Base-by-base conservation (phyloP, 495 filamentous ascomycete species). In the Penicillium egyptiacum region DNA sequence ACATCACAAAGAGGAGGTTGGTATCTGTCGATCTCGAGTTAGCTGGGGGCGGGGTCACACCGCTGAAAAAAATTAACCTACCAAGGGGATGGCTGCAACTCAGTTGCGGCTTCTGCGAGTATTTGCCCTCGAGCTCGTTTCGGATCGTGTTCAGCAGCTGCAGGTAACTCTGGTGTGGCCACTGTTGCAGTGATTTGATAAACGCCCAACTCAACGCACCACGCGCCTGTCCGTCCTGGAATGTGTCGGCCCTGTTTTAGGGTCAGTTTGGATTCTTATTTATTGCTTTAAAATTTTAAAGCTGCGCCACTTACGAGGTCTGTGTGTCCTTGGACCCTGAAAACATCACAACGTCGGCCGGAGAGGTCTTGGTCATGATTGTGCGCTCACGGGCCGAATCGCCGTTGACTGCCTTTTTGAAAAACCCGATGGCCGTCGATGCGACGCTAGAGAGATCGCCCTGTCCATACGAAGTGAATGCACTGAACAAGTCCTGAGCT, bases 121-220 rank as follows among this genome's bases (percentile, higher is more conserved):
- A 98, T 70, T 92, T 93, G 20, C 84, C 88, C 56, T 90, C 83
- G 56, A 98, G 79, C 72, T 97, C 95, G 55, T 93, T 87, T 10
- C 94, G 88, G 69, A 98, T 96, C 72, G 83, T 91, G 74, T 95
- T 97, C 59, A 98, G 79, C 53, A 98, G 75, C 73, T 96, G 89
- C 45, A 98, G 88, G 62, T 98, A 98, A 77, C 90, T 96, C 79
- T 98, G 95, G 58, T 97, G 87, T 1, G 94, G 93, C 67, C 91
- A 93, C 74, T 95, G 95, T 78, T 92, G 88, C 55, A 96, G 81
- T 11, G 92, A 86, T 35, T 85, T 89, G 68, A 98, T 92, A 69
- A 98, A 98, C 3, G 94, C 95, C 85, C 90, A 97, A 25, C 91
- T 96, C 87, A 98, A 90, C 60, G 95, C 94, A 26, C 94, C 94